A percentile compares a stretch with the other conserved stretches of the same genome.
These are phyloP conservation scores for Solanum paucissectum DNA, from an alignment of 257 asterid species.

Conservation along the genomic window DNA sequence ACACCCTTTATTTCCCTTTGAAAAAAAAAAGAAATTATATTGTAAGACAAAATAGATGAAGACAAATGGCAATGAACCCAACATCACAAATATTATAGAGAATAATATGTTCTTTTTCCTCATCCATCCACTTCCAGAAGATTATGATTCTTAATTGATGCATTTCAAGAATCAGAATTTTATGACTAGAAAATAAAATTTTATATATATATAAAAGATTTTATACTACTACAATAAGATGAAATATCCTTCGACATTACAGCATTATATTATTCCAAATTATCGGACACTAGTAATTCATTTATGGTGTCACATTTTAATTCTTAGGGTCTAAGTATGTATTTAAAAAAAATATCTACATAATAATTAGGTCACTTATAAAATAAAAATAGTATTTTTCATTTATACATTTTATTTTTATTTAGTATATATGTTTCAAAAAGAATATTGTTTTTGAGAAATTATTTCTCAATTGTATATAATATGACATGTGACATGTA, in stretches of 20 bases:
- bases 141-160: background rate
- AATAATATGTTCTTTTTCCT: background rate
- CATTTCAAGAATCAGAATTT: background rate
- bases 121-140: background rate
- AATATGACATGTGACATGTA: background rate
- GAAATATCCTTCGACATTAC: background rate
- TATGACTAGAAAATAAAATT: background rate
- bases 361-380: background rate
- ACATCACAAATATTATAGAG: background rate
- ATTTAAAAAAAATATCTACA: background rate
- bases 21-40: background rate
- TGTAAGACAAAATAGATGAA: background rate
- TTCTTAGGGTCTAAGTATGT: background rate
- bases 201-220: background rate
- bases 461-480: background rate
- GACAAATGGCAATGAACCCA: background rate
- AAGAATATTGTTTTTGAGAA: background rate
- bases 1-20: background rate
- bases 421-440: background rate
- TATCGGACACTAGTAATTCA: background rate
- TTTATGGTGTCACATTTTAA: background rate
- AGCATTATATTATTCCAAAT: background rate
- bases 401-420: background rate
- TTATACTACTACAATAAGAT: background rate
- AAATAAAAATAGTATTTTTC: background rate